These are phyloP conservation scores for Fraxinus xanthoxyloides DNA, from an alignment of 305 asterid species.

Conservation along the genomic window DNA sequence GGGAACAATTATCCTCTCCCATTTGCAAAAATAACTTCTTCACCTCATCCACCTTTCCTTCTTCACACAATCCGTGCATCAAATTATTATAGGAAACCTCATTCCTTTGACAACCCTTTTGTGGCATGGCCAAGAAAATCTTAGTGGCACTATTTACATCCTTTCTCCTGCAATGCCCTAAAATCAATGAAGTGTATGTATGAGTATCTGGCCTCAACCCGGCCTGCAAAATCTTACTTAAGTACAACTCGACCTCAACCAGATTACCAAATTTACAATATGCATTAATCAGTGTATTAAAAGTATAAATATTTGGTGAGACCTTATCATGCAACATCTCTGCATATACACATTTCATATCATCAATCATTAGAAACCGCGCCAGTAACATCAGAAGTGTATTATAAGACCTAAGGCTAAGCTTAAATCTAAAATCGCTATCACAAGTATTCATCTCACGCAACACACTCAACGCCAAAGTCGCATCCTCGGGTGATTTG, in stretches of 20 bases:
- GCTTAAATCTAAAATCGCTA: conserved; percentile 38
- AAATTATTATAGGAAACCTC: conserved; percentile 64
- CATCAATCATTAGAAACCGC: conserved; percentile 52
- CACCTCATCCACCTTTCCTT: conserved; percentile 57
- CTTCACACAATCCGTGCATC: conserved; percentile 74
- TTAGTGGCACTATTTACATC: conserved; percentile 50
- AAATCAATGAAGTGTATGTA: conserved; percentile 70
- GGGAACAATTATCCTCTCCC: conserved; percentile 57
- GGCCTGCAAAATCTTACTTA: conserved; percentile 56
- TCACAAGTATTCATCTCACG: conserved; percentile 41
- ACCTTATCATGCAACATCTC: conserved; percentile 63
- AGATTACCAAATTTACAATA: conserved; percentile 71
- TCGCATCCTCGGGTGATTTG: conserved; percentile 36
- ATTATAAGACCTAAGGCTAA: conserved; percentile 56
- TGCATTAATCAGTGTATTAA: conserved; percentile 69
- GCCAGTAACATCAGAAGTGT: conserved; percentile 57
- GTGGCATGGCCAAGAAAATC: conserved; percentile 50
- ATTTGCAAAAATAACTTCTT: conserved; percentile 43
- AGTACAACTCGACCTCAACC: conserved; percentile 52
- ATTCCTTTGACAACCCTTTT: conserved; percentile 61
- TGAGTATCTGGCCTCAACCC: conserved; percentile 72
- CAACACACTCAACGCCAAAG: conserved; percentile 37
- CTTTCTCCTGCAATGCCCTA: conserved; percentile 73
- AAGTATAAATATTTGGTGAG: conserved; percentile 67
- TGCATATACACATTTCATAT: conserved; percentile 56